Percentiles rank a stretch among this genome's conserved stretches.
phyloP scores from a whole-genome alignment of 176 grass and related monocot genomes.

The Carex pumila region DNA sequence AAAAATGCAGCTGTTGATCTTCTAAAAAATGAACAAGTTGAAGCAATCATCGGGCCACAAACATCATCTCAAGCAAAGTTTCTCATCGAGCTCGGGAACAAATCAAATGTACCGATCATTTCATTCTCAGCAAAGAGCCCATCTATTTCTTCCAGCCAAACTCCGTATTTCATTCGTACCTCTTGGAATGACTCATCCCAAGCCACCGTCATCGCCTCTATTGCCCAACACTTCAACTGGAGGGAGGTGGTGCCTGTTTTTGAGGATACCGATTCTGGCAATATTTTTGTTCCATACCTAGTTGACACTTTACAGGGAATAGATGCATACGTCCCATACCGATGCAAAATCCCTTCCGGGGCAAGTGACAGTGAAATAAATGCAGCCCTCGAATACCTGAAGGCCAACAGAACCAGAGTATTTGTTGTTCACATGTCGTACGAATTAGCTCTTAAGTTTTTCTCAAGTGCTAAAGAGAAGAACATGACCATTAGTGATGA shows the following conservation, averaged over 20 bases:
- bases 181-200: conserved; percentile 63
- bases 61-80: conserved; percentile 59
- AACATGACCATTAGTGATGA: conserved; percentile 36
- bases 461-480: conserved; percentile 35
- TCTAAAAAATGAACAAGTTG: conserved; percentile 58
- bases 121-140: conserved; percentile 50
- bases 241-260: conserved; percentile 46
- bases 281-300: conserved; percentile 48
- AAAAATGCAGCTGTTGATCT: conserved; percentile 54
- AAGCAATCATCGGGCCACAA: conserved; percentile 70
- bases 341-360: conserved; percentile 33
- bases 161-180: conserved; percentile 57
- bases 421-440: conserved; percentile 73
- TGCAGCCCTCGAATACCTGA: conserved; percentile 26
- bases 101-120: conserved; percentile 51
- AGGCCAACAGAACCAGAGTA: conserved; percentile 37
- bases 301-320: conserved; percentile 47
- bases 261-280: conserved; percentile 40
- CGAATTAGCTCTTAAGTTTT: conserved; percentile 38
- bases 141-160: conserved; percentile 22
- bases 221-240: conserved; percentile 47
- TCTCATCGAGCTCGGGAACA: conserved; percentile 53
- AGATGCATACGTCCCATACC: conserved; percentile 23
- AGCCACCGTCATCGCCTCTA: conserved; percentile 44
- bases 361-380: conserved; percentile 31